phyloP scores from a whole-genome alignment of 176 grass and related monocot species.

The Eleusine indica region DNA sequence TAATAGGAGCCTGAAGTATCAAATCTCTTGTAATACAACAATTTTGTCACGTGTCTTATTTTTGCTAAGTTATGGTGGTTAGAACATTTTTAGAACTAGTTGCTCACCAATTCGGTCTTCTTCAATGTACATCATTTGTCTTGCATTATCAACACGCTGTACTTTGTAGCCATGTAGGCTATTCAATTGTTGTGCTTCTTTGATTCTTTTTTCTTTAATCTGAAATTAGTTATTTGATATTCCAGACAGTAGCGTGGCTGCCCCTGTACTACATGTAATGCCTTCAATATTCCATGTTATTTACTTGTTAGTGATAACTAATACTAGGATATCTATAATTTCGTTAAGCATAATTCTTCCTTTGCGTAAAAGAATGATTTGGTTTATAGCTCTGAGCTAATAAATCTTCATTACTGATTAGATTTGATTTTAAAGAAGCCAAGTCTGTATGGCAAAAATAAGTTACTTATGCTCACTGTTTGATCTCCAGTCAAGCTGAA shows the following conservation, averaged over 20 bases:
- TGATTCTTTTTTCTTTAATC: not conserved
- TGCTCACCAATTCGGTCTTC: not conserved
- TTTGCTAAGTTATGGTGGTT: not conserved
- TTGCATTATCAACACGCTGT: not conserved
- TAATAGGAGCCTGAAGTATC: not conserved
- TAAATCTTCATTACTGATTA: too few species aligned
- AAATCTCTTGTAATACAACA: not conserved
- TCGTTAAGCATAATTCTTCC: not conserved
- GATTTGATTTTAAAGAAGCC: too few species aligned
- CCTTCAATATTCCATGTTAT: not conserved
- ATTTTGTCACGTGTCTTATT: not conserved
- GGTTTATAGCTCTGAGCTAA: too few species aligned
- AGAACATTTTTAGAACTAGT: not conserved
- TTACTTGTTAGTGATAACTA: not conserved
- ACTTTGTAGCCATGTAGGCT: not conserved
- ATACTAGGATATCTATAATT: not conserved
- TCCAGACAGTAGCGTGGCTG: not conserved
- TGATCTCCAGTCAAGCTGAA: conserved; percentile 73
- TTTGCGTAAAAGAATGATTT: not conserved
- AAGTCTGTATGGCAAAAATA: too few species aligned
- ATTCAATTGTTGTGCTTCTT: not conserved
- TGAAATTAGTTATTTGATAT: too few species aligned
- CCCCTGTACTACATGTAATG: not conserved
- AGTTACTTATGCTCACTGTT: not conserved
- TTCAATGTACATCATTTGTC: too few species aligned